Conservation (phyloP, 2,329 filamentous ascomycete species). For the Diaporthe sp. region DNA sequence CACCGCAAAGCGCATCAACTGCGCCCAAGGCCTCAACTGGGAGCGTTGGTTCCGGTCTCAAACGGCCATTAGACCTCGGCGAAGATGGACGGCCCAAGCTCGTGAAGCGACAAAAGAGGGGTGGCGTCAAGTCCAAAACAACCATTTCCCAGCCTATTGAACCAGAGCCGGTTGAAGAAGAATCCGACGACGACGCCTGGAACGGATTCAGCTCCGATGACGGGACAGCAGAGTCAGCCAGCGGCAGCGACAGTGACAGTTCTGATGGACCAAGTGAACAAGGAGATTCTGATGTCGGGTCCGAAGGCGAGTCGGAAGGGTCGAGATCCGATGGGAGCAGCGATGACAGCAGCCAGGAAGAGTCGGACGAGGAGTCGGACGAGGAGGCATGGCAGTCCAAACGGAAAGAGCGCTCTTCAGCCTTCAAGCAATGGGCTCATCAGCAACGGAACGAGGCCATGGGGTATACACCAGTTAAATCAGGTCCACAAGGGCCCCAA, state of each 20-base stretch:
- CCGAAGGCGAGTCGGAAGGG: slow-evolving; percentile 44
- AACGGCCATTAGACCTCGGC: slow-evolving; percentile 86
- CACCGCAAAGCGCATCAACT: background rate
- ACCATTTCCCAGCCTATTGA: slow-evolving; percentile 60
- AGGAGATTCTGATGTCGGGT: slow-evolving; percentile 13
- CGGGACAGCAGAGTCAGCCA: slow-evolving; percentile 41
- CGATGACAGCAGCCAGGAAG: slow-evolving; percentile 41
- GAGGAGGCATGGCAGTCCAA: slow-evolving; percentile 50
- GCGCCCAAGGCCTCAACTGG: slow-evolving; percentile 1
- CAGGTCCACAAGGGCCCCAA: slow-evolving; percentile 58
- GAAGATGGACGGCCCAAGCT: slow-evolving; percentile 85
- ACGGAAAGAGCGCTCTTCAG: slow-evolving; percentile 64
- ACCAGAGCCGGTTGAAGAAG: slow-evolving; percentile 51
- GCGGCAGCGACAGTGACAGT: slow-evolving; percentile 48
- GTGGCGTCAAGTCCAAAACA: slow-evolving; percentile 70
- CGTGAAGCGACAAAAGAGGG: slow-evolving; percentile 83
- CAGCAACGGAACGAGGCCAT: slow-evolving; percentile 88
- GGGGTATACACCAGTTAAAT: slow-evolving; percentile 70
- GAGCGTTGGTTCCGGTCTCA: slow-evolving; percentile 81
- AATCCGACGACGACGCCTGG: slow-evolving; percentile 63
- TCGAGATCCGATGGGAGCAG: slow-evolving; percentile 49
- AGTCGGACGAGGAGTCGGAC: slow-evolving; percentile 42
- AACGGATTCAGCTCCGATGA: slow-evolving; percentile 68
- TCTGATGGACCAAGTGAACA: background rate
- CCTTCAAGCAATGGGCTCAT: slow-evolving; percentile 95